A percentile compares a stretch with the other conserved stretches of the same genome.
These are phyloP conservation scores for Penicillium coprophilum DNA, from an alignment of 495 filamentous ascomycete genomes.

Conservation along the genomic window DNA sequence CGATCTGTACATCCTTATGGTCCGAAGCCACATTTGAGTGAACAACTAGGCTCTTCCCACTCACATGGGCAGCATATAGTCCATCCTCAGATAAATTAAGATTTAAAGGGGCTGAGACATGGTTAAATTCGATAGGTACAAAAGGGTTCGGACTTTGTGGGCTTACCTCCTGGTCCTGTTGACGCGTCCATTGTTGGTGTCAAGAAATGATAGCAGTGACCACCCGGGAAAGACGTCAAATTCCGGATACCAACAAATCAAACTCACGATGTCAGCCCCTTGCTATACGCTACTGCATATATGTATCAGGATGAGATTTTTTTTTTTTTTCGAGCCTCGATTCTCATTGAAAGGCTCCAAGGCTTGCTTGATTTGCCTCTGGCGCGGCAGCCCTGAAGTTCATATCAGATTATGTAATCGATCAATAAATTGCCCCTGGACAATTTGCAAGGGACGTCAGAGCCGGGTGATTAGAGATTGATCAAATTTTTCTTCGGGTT, in stretches of 20 bases:
- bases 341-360: neutral
- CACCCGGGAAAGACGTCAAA: neutral
- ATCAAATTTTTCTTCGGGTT: neutral
- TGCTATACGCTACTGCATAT: neutral
- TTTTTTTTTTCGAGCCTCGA: neutral
- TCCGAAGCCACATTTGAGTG: slow-evolving; percentile 37
- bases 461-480: too few relatives aligned
- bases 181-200: slow-evolving; percentile 39
- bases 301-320: neutral
- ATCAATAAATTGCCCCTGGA: too few relatives aligned
- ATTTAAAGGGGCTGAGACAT: slow-evolving; percentile 21
- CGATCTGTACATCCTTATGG: slow-evolving; percentile 35
- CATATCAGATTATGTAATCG: slow-evolving; percentile 10
- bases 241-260: neutral
- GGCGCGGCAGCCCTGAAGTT: too few relatives aligned
- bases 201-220: neutral
- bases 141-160: slow-evolving; percentile 6
- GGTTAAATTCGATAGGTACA: slow-evolving; percentile 3
- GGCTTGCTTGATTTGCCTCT: neutral
- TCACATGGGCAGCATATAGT: slow-evolving; percentile 34
- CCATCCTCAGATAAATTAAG: slow-evolving; percentile 39
- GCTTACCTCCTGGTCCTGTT: slow-evolving; percentile 32
- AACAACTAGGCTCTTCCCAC: slow-evolving; percentile 39
- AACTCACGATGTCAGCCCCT: neutral
- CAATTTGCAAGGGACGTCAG: neutral